Conservation (phyloP, 2,329 filamentous ascomycete species). For the Fusarium pseudoanthophilum region DNA sequence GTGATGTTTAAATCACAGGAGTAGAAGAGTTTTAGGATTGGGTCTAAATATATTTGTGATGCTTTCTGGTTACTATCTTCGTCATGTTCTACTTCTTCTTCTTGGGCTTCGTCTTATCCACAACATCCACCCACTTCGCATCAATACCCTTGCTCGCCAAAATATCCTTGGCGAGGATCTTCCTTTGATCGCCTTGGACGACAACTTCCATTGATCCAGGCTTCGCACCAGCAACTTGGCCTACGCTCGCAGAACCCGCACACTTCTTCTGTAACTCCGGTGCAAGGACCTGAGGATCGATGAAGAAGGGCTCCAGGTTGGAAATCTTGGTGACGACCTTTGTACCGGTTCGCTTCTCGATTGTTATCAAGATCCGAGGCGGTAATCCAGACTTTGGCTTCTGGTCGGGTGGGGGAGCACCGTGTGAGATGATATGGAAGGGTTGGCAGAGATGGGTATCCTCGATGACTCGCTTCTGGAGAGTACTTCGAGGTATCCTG, state of each 20-base stretch:
- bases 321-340: constrained; percentile 41
- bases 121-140: constrained; percentile 37
- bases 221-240: constrained; percentile 36
- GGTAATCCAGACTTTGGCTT: constrained; percentile 37
- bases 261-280: constrained; percentile 41
- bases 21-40: too few species aligned
- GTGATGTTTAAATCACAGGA: too few species aligned
- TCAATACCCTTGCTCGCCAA: constrained; percentile 27
- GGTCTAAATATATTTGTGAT: too few species aligned
- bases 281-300: constrained; percentile 36
- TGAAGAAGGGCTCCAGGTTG: constrained; percentile 37
- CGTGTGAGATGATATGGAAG: constrained; percentile 30
- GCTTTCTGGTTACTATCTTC: too few species aligned
- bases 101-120: constrained; percentile 38
- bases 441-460: constrained; percentile 36
- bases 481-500: constrained; percentile 29
- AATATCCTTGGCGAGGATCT: constrained; percentile 28
- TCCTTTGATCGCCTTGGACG: constrained; percentile 38
- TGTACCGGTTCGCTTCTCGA: constrained; percentile 40
- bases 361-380: constrained; percentile 31
- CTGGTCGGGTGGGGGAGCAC: constrained; percentile 16
- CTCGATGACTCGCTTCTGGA: constrained; percentile 36
- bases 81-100: constrained; percentile 24
- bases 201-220: constrained; percentile 39
- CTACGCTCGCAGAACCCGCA: constrained; percentile 37